phyloP scores from a whole-genome alignment of 2,329 filamentous ascomycete genomes.

The Penicillium expansum region DNA sequence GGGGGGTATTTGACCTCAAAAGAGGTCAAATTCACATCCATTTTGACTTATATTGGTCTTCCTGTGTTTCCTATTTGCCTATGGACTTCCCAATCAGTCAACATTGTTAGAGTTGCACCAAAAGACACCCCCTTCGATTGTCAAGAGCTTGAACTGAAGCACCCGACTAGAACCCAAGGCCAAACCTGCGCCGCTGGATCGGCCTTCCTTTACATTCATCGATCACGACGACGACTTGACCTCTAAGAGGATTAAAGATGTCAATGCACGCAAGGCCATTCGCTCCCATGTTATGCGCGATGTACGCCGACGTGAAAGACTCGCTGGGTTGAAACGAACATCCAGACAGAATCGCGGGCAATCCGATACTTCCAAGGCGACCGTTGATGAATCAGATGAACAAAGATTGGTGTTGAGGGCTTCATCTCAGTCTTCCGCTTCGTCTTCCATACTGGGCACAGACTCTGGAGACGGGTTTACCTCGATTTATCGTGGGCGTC shows the following conservation, averaged over 20 bases:
- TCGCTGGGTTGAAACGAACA: conserved; percentile 38
- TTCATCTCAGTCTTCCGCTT: conserved; percentile 13
- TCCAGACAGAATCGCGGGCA: conserved; percentile 26
- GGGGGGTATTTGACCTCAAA: neutral
- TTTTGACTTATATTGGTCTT: neutral
- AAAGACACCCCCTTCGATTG: neutral
- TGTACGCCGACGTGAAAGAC: conserved; percentile 41
- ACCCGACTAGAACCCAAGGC: conserved; percentile 19
- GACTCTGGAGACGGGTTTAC: conserved; percentile 1
- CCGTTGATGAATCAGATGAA: conserved; percentile 10
- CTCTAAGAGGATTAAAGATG: conserved; percentile 40
- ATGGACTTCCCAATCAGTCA: neutral
- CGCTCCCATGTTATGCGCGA: conserved; percentile 46
- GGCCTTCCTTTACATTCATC: conserved; percentile 42
- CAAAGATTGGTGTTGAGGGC: conserved; percentile 14
- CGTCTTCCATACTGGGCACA: conserved; percentile 1
- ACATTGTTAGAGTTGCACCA: neutral
- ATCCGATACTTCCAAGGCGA: conserved; percentile 6
- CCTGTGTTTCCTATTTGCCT: conserved; percentile 7
- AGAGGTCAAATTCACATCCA: neutral
- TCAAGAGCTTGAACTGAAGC: neutral
- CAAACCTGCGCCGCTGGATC: conserved; percentile 24
- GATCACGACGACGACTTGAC: conserved; percentile 41
- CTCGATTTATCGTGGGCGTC: conserved; percentile 14
- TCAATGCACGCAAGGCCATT: conserved; percentile 40